Evolutionary conservation across 2,329 filamentous ascomycete genomes (phyloP), one percentile per base, ranked within the genome.

Genomic region (Hymenoscyphus fraxineus): DNA sequence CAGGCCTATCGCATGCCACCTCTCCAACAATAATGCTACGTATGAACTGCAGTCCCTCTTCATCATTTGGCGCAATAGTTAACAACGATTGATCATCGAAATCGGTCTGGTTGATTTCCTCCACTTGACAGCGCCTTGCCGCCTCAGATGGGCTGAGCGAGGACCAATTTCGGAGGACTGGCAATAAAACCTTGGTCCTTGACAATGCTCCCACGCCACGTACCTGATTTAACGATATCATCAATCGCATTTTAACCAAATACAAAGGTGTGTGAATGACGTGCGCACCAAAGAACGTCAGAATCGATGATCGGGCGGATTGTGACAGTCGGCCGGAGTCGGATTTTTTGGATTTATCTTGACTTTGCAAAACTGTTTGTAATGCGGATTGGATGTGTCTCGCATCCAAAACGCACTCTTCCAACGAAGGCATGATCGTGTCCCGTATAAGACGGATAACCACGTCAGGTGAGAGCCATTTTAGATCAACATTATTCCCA

Each of bases 361-460:
- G 72, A 61, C 85, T 84, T 69, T 88, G 86, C 12, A 95, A 75
- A 0, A 82, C 78, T 39, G 80, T 82, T 65, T 85, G 82, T 5
- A 97, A 75, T 2, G 88, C 83, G 22, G 85, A 84, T 32, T 83
- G 79, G 56, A 97, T 82, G 66, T 95, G 88, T 35, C 83, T 85
- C 3, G 86, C 80, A 73, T 98, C 93, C 69, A 97, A 85, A 3
- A 94, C 83, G 72, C 89, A 96, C 76, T 97, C 95, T 76, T 97
- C 93, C 10, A 97, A 78, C 1, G 84, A 85, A 0, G 91, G 91
- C 22, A 92, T 76, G n/a, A 97, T 77, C 44, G 90, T 81, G 22
- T 85, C 81, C 22, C 85, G 82, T 0, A 95, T 73, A 22, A 96
- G 77, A 64, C 85, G 87, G 55, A 82, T 79, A 1, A 80, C 79